Percentiles rank a stretch among this genome's conserved stretches.
phyloP scores from a whole-genome alignment of 75 land plant species.

The Cryptomeria japonica region DNA sequence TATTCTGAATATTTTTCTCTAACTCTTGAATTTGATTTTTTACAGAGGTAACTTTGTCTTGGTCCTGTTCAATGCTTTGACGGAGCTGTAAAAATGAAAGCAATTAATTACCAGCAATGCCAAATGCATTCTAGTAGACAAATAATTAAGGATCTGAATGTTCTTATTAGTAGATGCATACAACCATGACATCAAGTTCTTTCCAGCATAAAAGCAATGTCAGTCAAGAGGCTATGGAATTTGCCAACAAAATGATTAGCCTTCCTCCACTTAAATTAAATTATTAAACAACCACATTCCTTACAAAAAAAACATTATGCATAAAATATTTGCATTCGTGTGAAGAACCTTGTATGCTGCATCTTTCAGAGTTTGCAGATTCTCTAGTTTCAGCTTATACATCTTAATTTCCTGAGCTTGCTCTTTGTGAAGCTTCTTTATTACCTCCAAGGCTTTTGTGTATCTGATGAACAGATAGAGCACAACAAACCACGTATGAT shows the following conservation, averaged over 20 bases:
- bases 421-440: constrained; percentile 97
- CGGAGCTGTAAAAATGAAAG: constrained; percentile 62
- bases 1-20: constrained; percentile 49
- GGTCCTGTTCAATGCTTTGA: constrained; percentile 84
- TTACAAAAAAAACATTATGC: constrained; percentile 2
- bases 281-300: not conserved
- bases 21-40: constrained; percentile 70
- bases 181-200: not conserved
- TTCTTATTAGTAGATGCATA: not conserved
- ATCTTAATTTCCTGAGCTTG: constrained; percentile 93
- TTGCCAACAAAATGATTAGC: not conserved
- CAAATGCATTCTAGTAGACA: not conserved
- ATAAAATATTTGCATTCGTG: not conserved
- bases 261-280: not conserved
- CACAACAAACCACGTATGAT: not conserved
- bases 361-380: constrained; percentile 91
- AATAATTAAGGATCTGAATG: not conserved
- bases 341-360: constrained; percentile 80
- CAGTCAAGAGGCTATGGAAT: not conserved
- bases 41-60: constrained; percentile 57
- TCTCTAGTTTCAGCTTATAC: constrained; percentile 86
- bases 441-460: constrained; percentile 94
- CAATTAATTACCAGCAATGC: not conserved
- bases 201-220: not conserved
- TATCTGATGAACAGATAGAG: constrained; percentile 43